Conservation (phyloP, 2,329 filamentous ascomycete genomes). For the Fusarium bactridioides region DNA sequence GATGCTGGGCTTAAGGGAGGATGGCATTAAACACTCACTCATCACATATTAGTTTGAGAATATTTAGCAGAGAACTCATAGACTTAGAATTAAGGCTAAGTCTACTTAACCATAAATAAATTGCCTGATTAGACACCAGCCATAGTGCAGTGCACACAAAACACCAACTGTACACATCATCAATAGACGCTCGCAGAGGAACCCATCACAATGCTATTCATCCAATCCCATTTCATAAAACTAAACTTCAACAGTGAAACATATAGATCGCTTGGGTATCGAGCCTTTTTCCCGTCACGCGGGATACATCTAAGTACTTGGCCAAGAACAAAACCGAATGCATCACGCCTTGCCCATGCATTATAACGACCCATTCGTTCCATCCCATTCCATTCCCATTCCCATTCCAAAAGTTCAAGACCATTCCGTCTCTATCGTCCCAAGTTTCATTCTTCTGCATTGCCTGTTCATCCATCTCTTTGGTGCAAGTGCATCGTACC, state of each 20-base stretch:
- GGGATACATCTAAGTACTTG: slow-evolving; percentile 33
- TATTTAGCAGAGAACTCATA: not conserved
- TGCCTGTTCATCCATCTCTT: not conserved
- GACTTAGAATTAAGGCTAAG: not conserved
- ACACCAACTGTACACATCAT: not conserved
- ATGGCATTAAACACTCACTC: not conserved
- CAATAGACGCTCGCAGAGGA: not conserved
- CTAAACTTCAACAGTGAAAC: slow-evolving; percentile 28
- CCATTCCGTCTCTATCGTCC: not conserved
- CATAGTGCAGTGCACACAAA: not conserved
- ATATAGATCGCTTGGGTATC: slow-evolving; percentile 43
- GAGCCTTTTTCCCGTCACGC: slow-evolving; percentile 30
- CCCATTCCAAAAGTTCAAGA: not conserved
- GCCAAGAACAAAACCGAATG: slow-evolving; percentile 29
- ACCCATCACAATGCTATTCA: not conserved
- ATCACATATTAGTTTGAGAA: not conserved
- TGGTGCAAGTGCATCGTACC: not conserved
- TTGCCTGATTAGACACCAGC: not conserved
- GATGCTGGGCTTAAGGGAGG: not conserved
- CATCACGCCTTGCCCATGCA: slow-evolving; percentile 30
- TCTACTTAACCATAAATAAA: not conserved
- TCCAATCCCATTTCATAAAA: not conserved
- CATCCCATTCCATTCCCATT: not conserved
- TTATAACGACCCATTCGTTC: slow-evolving; percentile 10
- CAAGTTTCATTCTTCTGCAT: not conserved